A percentile compares a stretch with the other conserved stretches of the same genome.
Conservation (phyloP, 164 flowering plant genomes). For the Macadamia integrifolia region DNA sequence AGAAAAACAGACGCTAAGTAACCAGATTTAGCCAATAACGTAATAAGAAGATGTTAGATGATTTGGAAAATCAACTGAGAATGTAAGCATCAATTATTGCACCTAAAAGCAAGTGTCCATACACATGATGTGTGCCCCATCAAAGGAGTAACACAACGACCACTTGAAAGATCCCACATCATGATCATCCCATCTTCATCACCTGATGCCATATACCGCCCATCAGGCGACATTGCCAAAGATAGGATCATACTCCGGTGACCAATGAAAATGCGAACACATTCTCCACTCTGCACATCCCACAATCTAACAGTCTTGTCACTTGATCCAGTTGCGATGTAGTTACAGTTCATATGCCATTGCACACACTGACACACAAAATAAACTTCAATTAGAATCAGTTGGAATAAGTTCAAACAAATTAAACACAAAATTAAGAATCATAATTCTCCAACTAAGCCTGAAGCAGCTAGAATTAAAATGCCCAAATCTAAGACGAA, state of each 20-base stretch:
- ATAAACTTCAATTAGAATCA: background rate
- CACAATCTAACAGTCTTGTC: slow-evolving; percentile 96
- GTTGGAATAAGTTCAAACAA: background rate
- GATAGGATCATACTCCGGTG: slow-evolving; percentile 89
- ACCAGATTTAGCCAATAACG: background rate
- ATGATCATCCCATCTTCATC: slow-evolving; percentile 98
- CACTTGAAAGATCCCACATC: slow-evolving; percentile 98
- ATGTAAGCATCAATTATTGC: background rate
- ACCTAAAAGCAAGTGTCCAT: slow-evolving; percentile 97
- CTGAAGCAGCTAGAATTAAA: background rate
- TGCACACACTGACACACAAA: slow-evolving; percentile 68
- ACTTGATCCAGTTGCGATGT: slow-evolving; percentile 95
- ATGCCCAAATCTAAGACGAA: background rate
- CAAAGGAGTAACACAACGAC: slow-evolving; percentile 83
- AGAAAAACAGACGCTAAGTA: background rate
- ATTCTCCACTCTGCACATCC: slow-evolving; percentile 96
- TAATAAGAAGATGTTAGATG: background rate
- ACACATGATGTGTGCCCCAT: slow-evolving; percentile 89
- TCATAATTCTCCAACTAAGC: no score
- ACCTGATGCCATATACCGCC: slow-evolving; percentile 96
- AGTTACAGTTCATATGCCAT: slow-evolving; percentile 98
- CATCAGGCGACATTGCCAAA: slow-evolving; percentile 96
- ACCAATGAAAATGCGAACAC: slow-evolving; percentile 93
- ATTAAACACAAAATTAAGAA: background rate
- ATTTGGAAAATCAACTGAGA: background rate